Base-by-base conservation (phyloP, 2,329 filamentous ascomycete genomes). In the Pseudogymnoascus sp. region DNA sequence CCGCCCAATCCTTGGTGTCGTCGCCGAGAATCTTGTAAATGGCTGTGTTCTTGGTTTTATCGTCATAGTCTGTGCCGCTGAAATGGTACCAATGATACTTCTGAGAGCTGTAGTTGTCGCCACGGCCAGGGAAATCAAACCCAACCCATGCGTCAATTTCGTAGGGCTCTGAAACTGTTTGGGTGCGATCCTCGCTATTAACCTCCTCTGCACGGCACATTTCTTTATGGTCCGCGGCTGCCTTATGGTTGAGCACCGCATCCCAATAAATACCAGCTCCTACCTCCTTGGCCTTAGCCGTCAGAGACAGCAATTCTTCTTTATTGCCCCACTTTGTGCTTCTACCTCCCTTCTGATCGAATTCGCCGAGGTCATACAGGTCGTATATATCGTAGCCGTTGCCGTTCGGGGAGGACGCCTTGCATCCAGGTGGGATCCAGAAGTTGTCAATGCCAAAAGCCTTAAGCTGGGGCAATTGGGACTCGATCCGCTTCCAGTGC, bases 361-460 rank as follows among this genome's bases (percentile, higher is more conserved):
- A 91, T 70, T 91, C 88, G 33, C 88, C 88, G 2, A 89, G 74
- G 65, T 89, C 86, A 68, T 86, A 89, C 12, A 91, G 74, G 70
- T 90, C 88, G 70, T 89, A 90, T 65, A 85, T 79, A 71, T 88
- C 86, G 67, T 89, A 88, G 4, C 88, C 88, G 68, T 89, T 89
- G 19, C 86, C 84, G 28, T 80, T 74, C 0, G 81, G 79, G 31
- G 79, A 80, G 64, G 83, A 83, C 0, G 83, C 87, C 75, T 90
- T 91, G 74, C 87, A 89, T 62, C 83, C 88, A 0, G 88, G 88
- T 0, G 88, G 88, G 5, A 90, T 81, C 87, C 88, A 90, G 33
- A 88, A 76, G 63, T 80, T 80, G 60, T 84, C 82, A 59, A 90
- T 78, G 2, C 88, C 88, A 35, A 86, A 79, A 0, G 78, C 75